Base-by-base conservation (phyloP, 2,329 filamentous ascomycete species). In the Alternaria gaisen region DNA sequence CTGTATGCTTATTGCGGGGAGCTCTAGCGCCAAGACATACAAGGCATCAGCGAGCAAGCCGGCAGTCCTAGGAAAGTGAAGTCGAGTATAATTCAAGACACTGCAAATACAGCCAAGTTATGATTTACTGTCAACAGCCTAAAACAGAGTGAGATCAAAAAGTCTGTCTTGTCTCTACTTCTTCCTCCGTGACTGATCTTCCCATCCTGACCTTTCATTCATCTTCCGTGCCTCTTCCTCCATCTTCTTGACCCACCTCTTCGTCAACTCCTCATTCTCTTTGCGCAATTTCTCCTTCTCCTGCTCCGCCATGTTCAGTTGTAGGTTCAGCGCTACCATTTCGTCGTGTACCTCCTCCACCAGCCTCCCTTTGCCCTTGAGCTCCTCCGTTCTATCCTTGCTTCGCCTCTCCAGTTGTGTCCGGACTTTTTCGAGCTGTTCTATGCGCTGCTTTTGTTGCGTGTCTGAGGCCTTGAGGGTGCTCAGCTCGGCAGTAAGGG, bases 291-390 rank as follows among this genome's bases (percentile, higher is more conserved):
- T 89, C 74, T 90, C 88, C 28, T 86, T 84, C 73, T 88, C 88
- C 76, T 94, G 87, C 77, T 96, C 93, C 3, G 90, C 89, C 83
- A 97, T 87, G 69, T 95, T 93, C 43, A 97, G 84, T 79, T 98
- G 91, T 67, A 98, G 83, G 68, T 94, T 94, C 47, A 97, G 81
- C 1, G 92, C 90, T 52, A 97, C 89, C 79, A 97, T 90, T 79
- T 99, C 95, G 79, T 97, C 94, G 80, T 98, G 94, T 54, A 97
- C 90, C 72, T 94, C 87, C 83, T 93, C 90, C 3, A 97, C 85
- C 66, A 97, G 81, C 76, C 94, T 92, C 32, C 89, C 88, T 83
- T 97, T 97, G 60, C 89, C 92, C 57, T 85, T 87, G 32, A 97
- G 80, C 82, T 98, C 95, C 71, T 96, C 92, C 63, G 96, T 92